Percentiles rank a stretch among this genome's conserved stretches.
These are phyloP conservation scores for Sinapis alba DNA, from an alignment of 441 rosid species.

Conservation along the genomic window DNA sequence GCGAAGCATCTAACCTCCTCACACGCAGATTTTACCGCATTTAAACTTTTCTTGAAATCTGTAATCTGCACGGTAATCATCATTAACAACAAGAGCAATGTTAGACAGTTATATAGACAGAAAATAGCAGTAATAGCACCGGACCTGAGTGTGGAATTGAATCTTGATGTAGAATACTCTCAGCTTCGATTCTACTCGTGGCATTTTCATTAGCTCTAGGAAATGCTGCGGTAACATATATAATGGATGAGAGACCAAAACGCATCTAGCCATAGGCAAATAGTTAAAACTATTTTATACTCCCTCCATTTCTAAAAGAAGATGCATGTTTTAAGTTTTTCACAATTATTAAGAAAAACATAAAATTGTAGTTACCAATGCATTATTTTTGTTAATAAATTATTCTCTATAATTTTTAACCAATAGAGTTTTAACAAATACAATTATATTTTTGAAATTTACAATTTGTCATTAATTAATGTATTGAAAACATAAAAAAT, in stretches of 20 bases:
- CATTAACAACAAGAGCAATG: background rate
- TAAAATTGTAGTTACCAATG: too few relatives aligned
- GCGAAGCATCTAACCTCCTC: slow-evolving; percentile 62
- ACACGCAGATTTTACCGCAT: slow-evolving; percentile 77
- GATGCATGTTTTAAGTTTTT: too few relatives aligned
- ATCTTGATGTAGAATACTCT: slow-evolving; percentile 94
- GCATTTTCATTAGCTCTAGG: slow-evolving; percentile 95
- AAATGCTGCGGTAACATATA: slow-evolving; percentile 62
- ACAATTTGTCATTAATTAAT: too few relatives aligned
- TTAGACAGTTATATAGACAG: background rate
- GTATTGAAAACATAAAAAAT: too few relatives aligned
- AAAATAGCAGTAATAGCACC: slow-evolving; percentile 24
- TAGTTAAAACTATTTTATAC: background rate
- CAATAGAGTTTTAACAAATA: too few relatives aligned
- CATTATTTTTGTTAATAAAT: too few relatives aligned
- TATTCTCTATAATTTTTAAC: too few relatives aligned
- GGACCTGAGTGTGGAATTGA: slow-evolving; percentile 90
- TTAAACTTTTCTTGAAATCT: slow-evolving; percentile 81
- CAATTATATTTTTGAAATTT: too few relatives aligned
- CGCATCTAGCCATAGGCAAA: background rate
- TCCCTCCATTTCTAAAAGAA: too few relatives aligned
- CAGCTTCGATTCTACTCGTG: slow-evolving; percentile 91
- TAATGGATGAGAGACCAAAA: slow-evolving; percentile 16
- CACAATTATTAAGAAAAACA: too few relatives aligned
- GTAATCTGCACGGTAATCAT: slow-evolving; percentile 51